Base-by-base conservation (phyloP, 345 rosid genomes). In the Salix brachista region DNA sequence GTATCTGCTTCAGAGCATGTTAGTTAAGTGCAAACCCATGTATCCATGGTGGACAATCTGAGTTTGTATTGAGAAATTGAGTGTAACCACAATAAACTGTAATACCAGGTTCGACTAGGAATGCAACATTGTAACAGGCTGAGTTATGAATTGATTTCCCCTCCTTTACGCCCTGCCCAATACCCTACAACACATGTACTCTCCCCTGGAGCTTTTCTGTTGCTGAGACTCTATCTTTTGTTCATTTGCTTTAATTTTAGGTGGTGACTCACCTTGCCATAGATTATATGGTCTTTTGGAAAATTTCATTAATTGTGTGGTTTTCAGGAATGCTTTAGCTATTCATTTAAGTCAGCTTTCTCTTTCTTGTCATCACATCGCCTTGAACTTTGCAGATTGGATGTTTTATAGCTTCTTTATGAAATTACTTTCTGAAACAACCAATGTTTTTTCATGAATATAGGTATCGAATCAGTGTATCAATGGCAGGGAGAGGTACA, bases 401-500 rank as follows among this genome's bases (percentile, higher is more conserved):
- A 18, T 36, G 32, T 17, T 8, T 46, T n/a, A 8, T n/a, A 73
- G 30, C 37, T 18, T 46, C 41, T 26, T 65, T 3, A 28, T 69
- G 30, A 54, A 66, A 64, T 39, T 30, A 44, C 39, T 34, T 50
- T 73, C 28, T 79, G 21, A 58, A 23, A 70, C 67, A 50, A 26
- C 26, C 50, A 74, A 44, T 28, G 9, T 78, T 25, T 76, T 36
- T 16, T 58, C 60, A 11, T 82, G 73, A 70, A 84, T 85, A 83
- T 90, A 93, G 99, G 99, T 44, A 39, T 95, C 72, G 93, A 89
- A 84, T 95, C 99, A 1, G 93, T 95, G 30, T 95, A 96, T 71
- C 83, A 83, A 71, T 96, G 99, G 98, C 88, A 93, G 69, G 97
- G 94, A 72, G 91, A 93, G 97, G 99, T 96, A 85, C 34, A 80